These are phyloP conservation scores for Stygiomarasmius scandens DNA, from an alignment of 1,284 basidiomycete species.

Conservation along the genomic window DNA sequence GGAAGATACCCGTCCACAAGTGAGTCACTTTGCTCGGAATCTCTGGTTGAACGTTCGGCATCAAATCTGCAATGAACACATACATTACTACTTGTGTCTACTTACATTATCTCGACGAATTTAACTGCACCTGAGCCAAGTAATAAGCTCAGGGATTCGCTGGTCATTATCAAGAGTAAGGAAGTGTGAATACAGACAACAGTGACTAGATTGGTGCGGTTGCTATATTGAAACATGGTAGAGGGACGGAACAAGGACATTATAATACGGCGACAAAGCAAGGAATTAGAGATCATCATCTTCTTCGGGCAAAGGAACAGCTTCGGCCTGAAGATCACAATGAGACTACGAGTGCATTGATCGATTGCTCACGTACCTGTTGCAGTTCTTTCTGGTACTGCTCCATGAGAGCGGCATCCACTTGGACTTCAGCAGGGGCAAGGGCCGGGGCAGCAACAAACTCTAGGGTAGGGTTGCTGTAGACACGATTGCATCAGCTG, in stretches of 20 bases:
- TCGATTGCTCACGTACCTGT: constrained; percentile 44
- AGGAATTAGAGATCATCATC: constrained; percentile 69
- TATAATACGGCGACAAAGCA: background rate
- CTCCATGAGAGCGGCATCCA: constrained; percentile 83
- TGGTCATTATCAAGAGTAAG: background rate
- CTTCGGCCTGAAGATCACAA: constrained; percentile 56
- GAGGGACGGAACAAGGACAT: background rate
- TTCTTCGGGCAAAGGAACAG: constrained; percentile 78
- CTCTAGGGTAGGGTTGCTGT: constrained; percentile 85
- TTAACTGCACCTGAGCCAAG: no score
- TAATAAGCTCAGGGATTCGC: background rate
- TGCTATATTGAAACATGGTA: background rate
- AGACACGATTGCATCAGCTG: constrained; percentile 2
- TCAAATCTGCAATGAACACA: no score
- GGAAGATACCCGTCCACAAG: no score
- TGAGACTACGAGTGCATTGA: background rate
- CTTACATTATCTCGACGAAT: no score
- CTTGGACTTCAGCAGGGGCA: constrained; percentile 89
- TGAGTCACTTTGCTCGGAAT: no score
- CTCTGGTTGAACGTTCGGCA: no score
- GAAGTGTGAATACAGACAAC: background rate
- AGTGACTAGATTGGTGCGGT: background rate
- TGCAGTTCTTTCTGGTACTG: constrained; percentile 85
- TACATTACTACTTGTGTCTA: no score
- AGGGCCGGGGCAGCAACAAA: constrained; percentile 98